phyloP scores from a whole-genome alignment of 495 filamentous ascomycete species.

The Trichoderma gamsii region DNA sequence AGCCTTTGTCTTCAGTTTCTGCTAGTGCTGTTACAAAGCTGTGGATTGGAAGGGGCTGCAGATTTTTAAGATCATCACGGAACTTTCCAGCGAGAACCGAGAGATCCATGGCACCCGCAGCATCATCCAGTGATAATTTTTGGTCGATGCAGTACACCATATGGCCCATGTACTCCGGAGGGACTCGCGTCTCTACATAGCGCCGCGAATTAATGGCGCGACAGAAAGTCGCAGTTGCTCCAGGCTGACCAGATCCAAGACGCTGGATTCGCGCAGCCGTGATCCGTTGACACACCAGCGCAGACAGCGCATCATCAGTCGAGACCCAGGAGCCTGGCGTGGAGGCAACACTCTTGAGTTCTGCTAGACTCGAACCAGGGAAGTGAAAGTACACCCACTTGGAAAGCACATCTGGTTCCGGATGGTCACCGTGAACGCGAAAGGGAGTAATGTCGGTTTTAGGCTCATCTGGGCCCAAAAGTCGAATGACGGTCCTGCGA shows the following conservation, averaged over 20 bases:
- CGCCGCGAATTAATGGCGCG: conserved; percentile 49
- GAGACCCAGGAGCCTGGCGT: conserved; percentile 30
- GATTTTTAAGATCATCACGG: conserved; percentile 36
- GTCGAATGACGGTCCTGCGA: conserved; percentile 36
- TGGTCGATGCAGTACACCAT: conserved; percentile 37
- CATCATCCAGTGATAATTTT: conserved; percentile 27
- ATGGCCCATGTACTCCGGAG: conserved; percentile 42
- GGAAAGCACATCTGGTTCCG: conserved; percentile 23
- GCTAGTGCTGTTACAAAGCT: conserved; percentile 39
- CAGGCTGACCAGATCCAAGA: conserved; percentile 23
- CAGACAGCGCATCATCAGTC: conserved; percentile 47
- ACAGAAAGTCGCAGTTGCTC: conserved; percentile 33
- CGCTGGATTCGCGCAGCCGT: conserved; percentile 37
- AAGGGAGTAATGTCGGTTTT: conserved; percentile 31
- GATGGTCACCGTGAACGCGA: background rate
- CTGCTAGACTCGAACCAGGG: conserved; percentile 24
- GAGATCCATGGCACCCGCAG: conserved; percentile 30
- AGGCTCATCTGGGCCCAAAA: conserved; percentile 31
- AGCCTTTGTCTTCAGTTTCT: conserved; percentile 28
- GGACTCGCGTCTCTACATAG: conserved; percentile 35
- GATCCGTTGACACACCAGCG: conserved; percentile 49
- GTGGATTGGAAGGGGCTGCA: conserved; percentile 32
- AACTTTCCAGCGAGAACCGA: conserved; percentile 37
- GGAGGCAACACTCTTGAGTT: conserved; percentile 36
- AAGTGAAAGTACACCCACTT: conserved; percentile 44